These are phyloP conservation scores for Aurantiochytrium sp. DNA, from an alignment of 108 stramenopile species.

Conservation along the genomic window DNA sequence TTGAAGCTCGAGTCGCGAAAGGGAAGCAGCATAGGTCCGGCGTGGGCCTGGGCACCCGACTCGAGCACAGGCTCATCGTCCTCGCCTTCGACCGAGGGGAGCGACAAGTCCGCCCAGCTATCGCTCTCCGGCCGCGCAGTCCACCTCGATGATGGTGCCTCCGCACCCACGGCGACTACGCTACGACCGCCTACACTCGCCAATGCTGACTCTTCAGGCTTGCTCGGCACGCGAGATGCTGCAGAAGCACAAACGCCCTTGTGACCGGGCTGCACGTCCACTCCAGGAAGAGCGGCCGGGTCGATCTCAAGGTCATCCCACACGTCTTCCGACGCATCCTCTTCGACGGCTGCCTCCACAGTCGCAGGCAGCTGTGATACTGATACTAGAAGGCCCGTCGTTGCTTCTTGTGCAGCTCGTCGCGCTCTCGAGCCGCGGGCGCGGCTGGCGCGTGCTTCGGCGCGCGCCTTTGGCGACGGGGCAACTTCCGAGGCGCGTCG, in stretches of 20 bases:
- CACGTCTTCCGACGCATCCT: background rate
- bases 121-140: background rate
- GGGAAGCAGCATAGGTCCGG: background rate
- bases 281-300: background rate
- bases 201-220: background rate
- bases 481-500: background rate
- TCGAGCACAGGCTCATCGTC: background rate
- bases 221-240: background rate
- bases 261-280: background rate
- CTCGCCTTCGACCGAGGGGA: background rate
- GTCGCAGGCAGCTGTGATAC: background rate
- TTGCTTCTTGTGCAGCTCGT: background rate
- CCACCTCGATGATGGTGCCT: background rate
- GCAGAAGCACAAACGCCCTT: background rate
- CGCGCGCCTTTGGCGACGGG: background rate
- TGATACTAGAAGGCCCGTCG: background rate
- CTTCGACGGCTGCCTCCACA: background rate
- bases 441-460: background rate
- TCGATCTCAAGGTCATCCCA: background rate
- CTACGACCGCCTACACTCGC: background rate
- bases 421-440: background rate
- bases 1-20: slow-evolving; percentile 18
- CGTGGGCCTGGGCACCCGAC: background rate
- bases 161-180: no score
- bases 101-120: background rate